Conservation (phyloP, 2,329 filamentous ascomycete genomes). For the Cladophialophora carrionii region DNA sequence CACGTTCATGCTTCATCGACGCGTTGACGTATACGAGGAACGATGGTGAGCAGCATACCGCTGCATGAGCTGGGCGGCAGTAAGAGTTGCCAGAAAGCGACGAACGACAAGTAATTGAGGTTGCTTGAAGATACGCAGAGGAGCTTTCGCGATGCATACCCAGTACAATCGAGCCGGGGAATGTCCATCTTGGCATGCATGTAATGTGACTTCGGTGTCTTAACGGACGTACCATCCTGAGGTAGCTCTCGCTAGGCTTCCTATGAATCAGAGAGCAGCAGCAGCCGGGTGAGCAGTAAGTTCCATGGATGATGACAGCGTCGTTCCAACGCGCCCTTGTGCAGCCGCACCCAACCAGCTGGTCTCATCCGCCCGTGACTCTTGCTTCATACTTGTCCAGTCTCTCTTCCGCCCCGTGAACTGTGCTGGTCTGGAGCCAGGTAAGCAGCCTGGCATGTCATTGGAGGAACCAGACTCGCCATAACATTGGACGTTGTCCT, state of each 20-base stretch:
- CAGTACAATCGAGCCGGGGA: neutral
- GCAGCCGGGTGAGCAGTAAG: neutral
- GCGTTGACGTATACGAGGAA: neutral
- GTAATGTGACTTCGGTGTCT: neutral
- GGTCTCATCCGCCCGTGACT: constrained; percentile 44
- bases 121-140: neutral
- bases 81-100: neutral
- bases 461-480: constrained; percentile 3
- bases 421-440: constrained; percentile 41
- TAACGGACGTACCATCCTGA: neutral
- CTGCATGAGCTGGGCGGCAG: neutral
- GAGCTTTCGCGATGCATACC: neutral
- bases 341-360: constrained; percentile 22
- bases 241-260: neutral
- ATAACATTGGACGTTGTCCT: constrained; percentile 4
- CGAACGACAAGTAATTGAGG: neutral
- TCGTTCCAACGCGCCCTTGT: constrained; percentile 6
- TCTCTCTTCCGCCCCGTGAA: constrained; percentile 45
- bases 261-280: neutral
- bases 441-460: constrained; percentile 42
- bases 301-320: neutral
- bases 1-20: neutral
- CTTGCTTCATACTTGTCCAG: constrained; percentile 44
- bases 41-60: neutral
- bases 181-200: neutral